phyloP scores from a whole-genome alignment of 1,139 yeast genomes.

The Pichia sp. region DNA sequence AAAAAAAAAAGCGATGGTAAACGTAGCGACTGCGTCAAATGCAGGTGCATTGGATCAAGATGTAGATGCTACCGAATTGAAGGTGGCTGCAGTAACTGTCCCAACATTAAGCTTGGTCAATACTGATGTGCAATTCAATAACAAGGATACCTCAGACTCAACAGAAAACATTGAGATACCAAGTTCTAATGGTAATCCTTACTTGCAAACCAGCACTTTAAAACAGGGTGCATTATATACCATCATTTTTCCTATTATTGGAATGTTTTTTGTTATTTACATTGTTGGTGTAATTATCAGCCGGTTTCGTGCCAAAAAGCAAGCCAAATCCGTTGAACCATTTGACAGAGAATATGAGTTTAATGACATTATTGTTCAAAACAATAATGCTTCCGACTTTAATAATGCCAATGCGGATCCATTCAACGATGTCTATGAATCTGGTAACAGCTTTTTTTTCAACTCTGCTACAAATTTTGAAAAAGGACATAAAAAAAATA shows the following conservation, averaged over 20 bases:
- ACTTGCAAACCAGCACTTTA: constrained; percentile 6
- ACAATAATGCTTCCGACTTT: neutral
- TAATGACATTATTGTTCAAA: neutral
- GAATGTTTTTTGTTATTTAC: constrained; percentile 11
- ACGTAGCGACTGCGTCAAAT: too few species aligned
- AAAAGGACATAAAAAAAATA: neutral
- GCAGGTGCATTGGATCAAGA: too few species aligned
- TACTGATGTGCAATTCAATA: too few species aligned
- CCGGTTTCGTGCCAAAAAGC: constrained; percentile 11
- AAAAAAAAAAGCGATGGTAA: too few species aligned
- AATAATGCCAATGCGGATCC: constrained; percentile 6
- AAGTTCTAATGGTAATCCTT: constrained; percentile 12
- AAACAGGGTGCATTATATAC: constrained; percentile 16
- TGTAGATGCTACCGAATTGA: too few species aligned
- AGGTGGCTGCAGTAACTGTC: too few species aligned
- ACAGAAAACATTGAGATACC: constrained; percentile 4
- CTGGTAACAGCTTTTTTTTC: neutral
- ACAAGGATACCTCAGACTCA: too few species aligned
- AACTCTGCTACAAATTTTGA: neutral
- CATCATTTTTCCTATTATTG: constrained; percentile 15
- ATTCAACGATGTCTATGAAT: constrained; percentile 4
- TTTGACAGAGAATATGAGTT: constrained; percentile 13
- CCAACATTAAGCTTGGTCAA: too few species aligned
- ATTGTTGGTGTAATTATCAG: constrained; percentile 9
- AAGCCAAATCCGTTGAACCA: constrained; percentile 9